These are phyloP conservation scores for Taxawa tesnikishii DNA, from an alignment of 2,329 filamentous ascomycete species.

Conservation along the genomic window DNA sequence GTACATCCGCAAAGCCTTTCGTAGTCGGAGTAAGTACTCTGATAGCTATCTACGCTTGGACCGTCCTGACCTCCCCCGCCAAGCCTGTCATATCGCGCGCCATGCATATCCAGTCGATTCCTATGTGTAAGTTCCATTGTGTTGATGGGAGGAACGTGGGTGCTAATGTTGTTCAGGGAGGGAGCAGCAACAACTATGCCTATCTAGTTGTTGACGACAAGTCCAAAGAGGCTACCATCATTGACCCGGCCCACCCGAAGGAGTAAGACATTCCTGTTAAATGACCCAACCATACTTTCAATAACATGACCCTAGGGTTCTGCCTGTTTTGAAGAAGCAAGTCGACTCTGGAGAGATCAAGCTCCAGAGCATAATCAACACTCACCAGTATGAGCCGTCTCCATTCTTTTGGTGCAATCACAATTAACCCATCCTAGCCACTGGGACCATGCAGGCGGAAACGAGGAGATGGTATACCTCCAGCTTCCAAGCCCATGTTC, in stretches of 20 bases:
- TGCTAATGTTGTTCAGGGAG: slow-evolving; percentile 43
- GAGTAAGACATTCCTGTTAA: slow-evolving; percentile 45
- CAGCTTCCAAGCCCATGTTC: neutral
- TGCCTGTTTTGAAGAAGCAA: slow-evolving; percentile 58
- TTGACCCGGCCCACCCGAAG: slow-evolving; percentile 67
- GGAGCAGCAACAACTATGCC: slow-evolving; percentile 70
- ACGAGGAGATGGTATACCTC: slow-evolving; percentile 61
- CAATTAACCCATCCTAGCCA: slow-evolving; percentile 46
- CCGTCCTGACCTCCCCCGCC: slow-evolving; percentile 3
- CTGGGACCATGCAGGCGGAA: slow-evolving; percentile 88
- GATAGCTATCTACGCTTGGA: neutral
- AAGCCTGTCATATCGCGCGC: slow-evolving; percentile 13
- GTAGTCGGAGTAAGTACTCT: neutral
- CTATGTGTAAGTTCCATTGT: slow-evolving; percentile 56
- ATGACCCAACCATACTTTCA: neutral
- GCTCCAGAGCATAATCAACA: slow-evolving; percentile 84
- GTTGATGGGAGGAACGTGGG: no score
- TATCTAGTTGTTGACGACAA: slow-evolving; percentile 46
- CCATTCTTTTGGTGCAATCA: neutral
- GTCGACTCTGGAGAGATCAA: slow-evolving; percentile 63
- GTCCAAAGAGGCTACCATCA: slow-evolving; percentile 44
- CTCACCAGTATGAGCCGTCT: slow-evolving; percentile 63
- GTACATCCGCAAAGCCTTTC: no score
- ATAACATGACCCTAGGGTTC: slow-evolving; percentile 33
- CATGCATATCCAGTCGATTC: slow-evolving; percentile 82